phyloP scores from a whole-genome alignment of 2,329 filamentous ascomycete species.

The Aspergillus ochraceus region DNA sequence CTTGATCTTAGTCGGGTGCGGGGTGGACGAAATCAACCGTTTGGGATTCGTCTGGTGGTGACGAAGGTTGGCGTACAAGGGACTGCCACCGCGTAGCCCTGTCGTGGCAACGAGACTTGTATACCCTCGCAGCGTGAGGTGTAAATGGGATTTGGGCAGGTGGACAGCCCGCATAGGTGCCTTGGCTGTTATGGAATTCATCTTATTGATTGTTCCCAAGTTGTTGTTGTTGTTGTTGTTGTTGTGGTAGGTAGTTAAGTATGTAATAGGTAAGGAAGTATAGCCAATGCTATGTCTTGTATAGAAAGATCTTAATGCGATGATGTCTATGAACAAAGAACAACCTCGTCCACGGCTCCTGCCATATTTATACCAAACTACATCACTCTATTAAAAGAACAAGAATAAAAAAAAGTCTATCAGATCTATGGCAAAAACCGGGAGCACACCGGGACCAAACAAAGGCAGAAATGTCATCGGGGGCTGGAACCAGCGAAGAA shows the following conservation, averaged over 20 bases:
- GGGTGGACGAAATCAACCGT: constrained; percentile 41
- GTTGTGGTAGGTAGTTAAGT: not conserved
- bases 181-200: constrained; percentile 30
- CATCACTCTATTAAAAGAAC: not conserved
- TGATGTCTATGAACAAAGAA: not conserved
- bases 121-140: constrained; percentile 25
- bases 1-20: constrained; percentile 33
- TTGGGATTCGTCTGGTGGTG: constrained; percentile 16
- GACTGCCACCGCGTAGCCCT: constrained; percentile 23
- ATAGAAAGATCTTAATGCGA: not conserved
- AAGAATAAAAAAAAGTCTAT: not conserved
- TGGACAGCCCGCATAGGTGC: constrained; percentile 29
- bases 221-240: too few relatives aligned
- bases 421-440: constrained; percentile 20
- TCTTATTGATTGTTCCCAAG: constrained; percentile 10
- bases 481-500: not conserved
- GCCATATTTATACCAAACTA: constrained; percentile 7
- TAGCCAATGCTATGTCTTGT: not conserved
- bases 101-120: constrained; percentile 23
- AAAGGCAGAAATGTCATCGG: not conserved
- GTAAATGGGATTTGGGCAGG: constrained; percentile 27
- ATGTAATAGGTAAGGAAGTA: not conserved
- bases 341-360: not conserved
- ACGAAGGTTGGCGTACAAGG: constrained; percentile 17
- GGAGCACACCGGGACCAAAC: constrained; percentile 11